Evolutionary conservation across 2,329 filamentous ascomycete genomes (phyloP), one percentile per base, ranked within the genome.

Genomic region (Albophoma yamanashiensis): DNA sequence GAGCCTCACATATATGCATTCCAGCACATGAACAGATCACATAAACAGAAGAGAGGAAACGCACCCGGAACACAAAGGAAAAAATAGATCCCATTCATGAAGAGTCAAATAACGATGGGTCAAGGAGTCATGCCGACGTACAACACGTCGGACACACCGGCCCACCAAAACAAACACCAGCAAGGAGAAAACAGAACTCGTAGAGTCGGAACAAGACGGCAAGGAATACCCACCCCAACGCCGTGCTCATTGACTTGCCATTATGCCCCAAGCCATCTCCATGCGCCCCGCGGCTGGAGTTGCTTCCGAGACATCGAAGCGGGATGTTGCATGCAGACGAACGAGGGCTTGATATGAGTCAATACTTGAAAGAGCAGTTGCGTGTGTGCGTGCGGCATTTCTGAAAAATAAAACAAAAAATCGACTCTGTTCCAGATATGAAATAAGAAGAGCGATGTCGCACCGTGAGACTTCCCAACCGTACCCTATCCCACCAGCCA

Each of bases 371-470:
- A 14, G 14, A 12, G n/a, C 31, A 43, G 11, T 43, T 43, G 55
- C 55, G n/a, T 31, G 27, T 5, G 27, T 31, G n/a, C 34, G 34
- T 45, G 55, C 55, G 55, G 34, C 34, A 57, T 20, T 45, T 22
- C 25, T 45, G 34, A 11, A 36, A 36, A 45, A 20, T n/a, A n/a
- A n/a, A n/a, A n/a, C n/a, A 43, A 34, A 34, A 34, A 22, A 8
- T 40, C 38, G 27, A 39, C 39, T 40, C 55, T 45, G 55, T 45
- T 36, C 55, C 55, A 45, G 58, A 47, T 50, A 60, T 58, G 59
- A 63, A 62, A 52, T 34, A 53, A 11, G 66, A 63, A 66, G 67
- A 64, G 59, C 65, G 62, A 64, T 50, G 61, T 62, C 58, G 58
- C 47, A 56, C 20, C 50, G 3, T 36, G 20, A 53, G 11, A 53